A percentile compares a stretch with the other conserved stretches of the same genome.
These are phyloP conservation scores for Penicillium cinerascens DNA, from an alignment of 495 filamentous ascomycete species.

Conservation along the genomic window DNA sequence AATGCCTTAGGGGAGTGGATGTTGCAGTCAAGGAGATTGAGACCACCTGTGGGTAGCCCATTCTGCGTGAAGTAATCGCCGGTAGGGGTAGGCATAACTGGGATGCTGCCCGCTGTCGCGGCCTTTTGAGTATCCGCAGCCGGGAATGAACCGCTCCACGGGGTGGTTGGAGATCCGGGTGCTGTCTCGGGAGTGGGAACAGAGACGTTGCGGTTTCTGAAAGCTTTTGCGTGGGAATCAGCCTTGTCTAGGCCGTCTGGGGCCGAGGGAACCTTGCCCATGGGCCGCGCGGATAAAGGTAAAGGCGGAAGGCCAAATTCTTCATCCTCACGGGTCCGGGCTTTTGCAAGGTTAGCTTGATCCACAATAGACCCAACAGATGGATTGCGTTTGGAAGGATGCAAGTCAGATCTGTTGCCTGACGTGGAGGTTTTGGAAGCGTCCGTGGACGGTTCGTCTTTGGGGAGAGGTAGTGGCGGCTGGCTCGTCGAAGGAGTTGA, in stretches of 20 bases:
- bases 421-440: constrained; percentile 24
- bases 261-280: constrained; percentile 49
- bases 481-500: constrained; percentile 16
- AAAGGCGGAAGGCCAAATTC: constrained; percentile 34
- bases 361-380: constrained; percentile 34
- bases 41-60: constrained; percentile 59
- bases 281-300: constrained; percentile 44
- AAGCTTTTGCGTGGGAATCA: constrained; percentile 69
- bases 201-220: constrained; percentile 70
- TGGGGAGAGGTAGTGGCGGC: constrained; percentile 29
- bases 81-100: constrained; percentile 68
- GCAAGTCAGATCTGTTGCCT: constrained; percentile 16
- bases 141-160: constrained; percentile 64
- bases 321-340: constrained; percentile 41
- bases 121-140: constrained; percentile 47
- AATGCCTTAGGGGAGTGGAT: constrained; percentile 71
- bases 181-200: constrained; percentile 65
- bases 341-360: constrained; percentile 35
- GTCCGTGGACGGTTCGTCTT: constrained; percentile 25
- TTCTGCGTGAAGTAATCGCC: constrained; percentile 52
- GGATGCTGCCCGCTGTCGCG: constrained; percentile 47
- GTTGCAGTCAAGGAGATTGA: constrained; percentile 81
- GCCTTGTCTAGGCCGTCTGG: constrained; percentile 66
- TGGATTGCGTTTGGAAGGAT: constrained; percentile 28
- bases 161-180: constrained; percentile 70